Percentiles rank a stretch among this genome's conserved stretches.
These are phyloP conservation scores for Podila clonocystis DNA, from an alignment of 192 early-diverging fungal species.

Conservation along the genomic window DNA sequence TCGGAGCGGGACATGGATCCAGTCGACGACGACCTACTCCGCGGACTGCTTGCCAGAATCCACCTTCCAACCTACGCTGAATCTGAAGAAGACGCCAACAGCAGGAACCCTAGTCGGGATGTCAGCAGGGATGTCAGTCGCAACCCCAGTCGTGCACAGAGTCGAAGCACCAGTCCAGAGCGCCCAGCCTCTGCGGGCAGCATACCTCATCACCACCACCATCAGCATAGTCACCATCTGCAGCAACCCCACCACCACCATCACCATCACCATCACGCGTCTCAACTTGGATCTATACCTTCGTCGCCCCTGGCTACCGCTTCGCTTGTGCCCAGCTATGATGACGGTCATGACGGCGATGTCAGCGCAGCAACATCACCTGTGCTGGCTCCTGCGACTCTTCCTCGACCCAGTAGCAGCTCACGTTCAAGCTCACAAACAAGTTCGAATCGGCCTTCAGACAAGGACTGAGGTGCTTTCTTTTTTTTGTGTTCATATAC, in stretches of 20 bases:
- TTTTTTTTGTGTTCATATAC: background rate
- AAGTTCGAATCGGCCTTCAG: background rate
- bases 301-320: background rate
- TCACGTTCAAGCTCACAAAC: background rate
- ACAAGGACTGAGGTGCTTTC: background rate
- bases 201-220: background rate
- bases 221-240: background rate
- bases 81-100: constrained; percentile 39
- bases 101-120: constrained; percentile 18
- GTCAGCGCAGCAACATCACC: background rate
- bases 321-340: background rate
- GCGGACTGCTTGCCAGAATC: constrained; percentile 25
- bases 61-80: constrained; percentile 46
- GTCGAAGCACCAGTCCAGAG: constrained; percentile 30
- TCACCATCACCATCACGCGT: too few relatives aligned
- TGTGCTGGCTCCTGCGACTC: background rate
- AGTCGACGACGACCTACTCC: constrained; percentile 30
- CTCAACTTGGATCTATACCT: too few relatives aligned
- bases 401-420: background rate
- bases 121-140: constrained; percentile 13
- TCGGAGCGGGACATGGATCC: constrained; percentile 40
- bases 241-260: too few relatives aligned
- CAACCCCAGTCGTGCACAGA: constrained; percentile 19
- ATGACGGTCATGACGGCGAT: background rate
- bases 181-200: constrained; percentile 6